Base-by-base conservation (phyloP, 352 stramenopile genomes). In the Phytopythium montanum region DNA sequence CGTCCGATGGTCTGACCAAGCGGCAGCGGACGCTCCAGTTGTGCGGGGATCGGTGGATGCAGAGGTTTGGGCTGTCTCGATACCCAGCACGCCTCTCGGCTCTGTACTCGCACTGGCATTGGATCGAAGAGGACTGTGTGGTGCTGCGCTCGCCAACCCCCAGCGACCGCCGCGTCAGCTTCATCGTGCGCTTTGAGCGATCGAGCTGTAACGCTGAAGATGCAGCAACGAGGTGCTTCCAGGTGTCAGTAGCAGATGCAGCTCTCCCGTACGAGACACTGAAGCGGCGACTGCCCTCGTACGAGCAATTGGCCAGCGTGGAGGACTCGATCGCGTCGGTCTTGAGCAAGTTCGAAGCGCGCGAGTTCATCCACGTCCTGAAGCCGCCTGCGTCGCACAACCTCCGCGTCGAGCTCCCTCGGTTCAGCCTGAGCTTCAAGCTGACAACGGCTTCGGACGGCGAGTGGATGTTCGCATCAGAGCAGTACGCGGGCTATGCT, bases 71-170 rank as follows among this genome's bases (percentile, higher is more conserved):
- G n/a, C 2, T 3, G 39, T 4, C 21, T 41, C 23, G 19, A 3
- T 63, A 85, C 34, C 76, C 76, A 55, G 19, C 55, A 18, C 62
- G 61, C 44, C 45, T 86, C 3, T 8, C 38, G 13, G 13, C 68
- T 12, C 26, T 87, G 25, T 73, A 85, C 44, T 79, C 67, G 1
- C 67, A 83, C 6, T 86, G 79, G 76, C 78, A 76, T 21, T 87
- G 75, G 73, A 48, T 81, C 12, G 66, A 86, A 6, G 3, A 63
- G 10, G 59, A 68, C 0, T 80, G 68, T 38, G 62, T 89, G 5
- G 25, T 87, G 1, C 67, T 85, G 9, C 66, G 73, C 26, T 61
- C 70, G 7, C 66, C 49, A 3, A 38, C 39, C 2, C 61, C 70
- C 1, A 69, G 64, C 2, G 21, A 23, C 39, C 69, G 55, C 13